Conservation (phyloP, 208 protist species). For the Leishmania turanica region DNA sequence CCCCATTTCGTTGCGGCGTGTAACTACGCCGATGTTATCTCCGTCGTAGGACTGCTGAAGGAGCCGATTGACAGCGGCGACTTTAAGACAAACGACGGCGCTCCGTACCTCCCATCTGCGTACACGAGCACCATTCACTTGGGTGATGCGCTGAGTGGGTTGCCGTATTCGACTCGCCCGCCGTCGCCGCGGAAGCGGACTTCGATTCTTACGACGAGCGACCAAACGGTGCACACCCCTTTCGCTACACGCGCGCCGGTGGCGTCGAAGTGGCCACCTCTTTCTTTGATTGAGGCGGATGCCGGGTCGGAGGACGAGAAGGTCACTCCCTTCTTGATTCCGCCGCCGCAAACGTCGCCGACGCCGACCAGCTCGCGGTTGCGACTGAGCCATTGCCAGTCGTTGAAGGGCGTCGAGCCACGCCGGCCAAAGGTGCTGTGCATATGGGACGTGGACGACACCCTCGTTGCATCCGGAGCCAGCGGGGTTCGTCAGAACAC, state of each 20-base stretch:
- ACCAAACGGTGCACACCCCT: not conserved
- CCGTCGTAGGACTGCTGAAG: conserved; percentile 21
- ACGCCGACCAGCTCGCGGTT: conserved; percentile 15
- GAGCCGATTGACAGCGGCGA: conserved; percentile 24
- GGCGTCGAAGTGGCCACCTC: not conserved
- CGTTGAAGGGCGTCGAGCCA: not conserved
- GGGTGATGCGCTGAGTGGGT: conserved; percentile 8
- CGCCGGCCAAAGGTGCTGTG: conserved; percentile 51
- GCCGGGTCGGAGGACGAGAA: not conserved
- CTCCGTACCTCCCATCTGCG: conserved; percentile 18
- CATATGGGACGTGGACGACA: conserved; percentile 90
- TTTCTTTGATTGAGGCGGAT: not conserved
- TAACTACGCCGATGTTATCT: conserved; percentile 26
- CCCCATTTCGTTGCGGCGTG: conserved; percentile 27
- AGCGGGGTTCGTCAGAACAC: conserved; percentile 64
- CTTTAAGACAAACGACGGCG: conserved; percentile 7
- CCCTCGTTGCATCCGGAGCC: conserved; percentile 63
- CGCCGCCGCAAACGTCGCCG: not conserved
- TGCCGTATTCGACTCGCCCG: not conserved
- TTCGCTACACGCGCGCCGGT: not conserved
- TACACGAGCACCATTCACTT: conserved; percentile 31
- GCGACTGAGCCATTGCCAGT: not conserved
- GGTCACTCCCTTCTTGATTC: not conserved
- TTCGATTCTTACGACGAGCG: not conserved
- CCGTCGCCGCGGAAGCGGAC: not conserved